Evolutionary conservation across 2,329 filamentous ascomycete genomes (phyloP), one percentile per base, ranked within the genome.

Genomic region (Fusarium beomiforme): DNA sequence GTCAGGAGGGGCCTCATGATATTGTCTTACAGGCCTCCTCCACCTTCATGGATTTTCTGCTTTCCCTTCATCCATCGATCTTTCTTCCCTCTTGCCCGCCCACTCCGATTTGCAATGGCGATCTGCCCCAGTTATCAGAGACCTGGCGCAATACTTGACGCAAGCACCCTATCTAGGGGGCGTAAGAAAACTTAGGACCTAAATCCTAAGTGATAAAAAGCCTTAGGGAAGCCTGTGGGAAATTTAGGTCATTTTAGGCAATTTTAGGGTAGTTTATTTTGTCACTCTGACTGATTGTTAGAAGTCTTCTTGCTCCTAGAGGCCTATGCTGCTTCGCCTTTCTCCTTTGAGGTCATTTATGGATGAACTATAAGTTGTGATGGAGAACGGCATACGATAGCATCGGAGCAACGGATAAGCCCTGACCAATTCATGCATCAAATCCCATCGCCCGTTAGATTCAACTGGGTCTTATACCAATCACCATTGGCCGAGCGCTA

Each of bases 91-190:
- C 69, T 68, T 49, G 41, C 50, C 60, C 60, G 51, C 65, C 58
- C 71, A 53, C 54, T 67, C 34, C 57, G 42, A 44, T 47, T 65
- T 33, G 56, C 59, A 59, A 59, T 59, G 68, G 51, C 39, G 73
- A 75, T 74, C 73, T 69, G 73, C 73, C 67, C 73, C 73, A 75
- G 71, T 75, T 69, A 67, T 61, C 49, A 62, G 62, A 59, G 64
- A 57, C 57, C 65, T 70, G 69, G 53, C 53, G 43, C 47, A 58
- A 65, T 39, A 59, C 64, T 69, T 72, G 59, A 56, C 49, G 60
- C 62, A 69, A 69, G 57, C 44, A 36, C 24, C 34, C 43, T 56
- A n/a, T n/a, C n/a, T n/a, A n/a, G n/a, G n/a, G n/a, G n/a, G n/a
- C n/a, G n/a, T n/a, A n/a, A n/a, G n/a, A n/a, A n/a, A n/a, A n/a